Percentiles rank a stretch among this genome's conserved stretches.
phyloP scores from a whole-genome alignment of 1,139 yeast species.

The Petasospora rhodanensis region DNA sequence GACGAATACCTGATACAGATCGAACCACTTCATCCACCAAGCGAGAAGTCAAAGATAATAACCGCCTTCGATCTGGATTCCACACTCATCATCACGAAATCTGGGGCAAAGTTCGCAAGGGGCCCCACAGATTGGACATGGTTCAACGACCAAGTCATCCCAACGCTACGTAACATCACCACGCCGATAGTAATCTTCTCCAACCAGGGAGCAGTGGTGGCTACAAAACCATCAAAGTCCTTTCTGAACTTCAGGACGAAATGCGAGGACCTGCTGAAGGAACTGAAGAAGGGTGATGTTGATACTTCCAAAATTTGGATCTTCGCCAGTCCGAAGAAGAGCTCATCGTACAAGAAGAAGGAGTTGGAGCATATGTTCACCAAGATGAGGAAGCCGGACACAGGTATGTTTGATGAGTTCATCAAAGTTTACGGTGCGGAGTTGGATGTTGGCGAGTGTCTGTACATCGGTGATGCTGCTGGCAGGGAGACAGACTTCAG shows the following conservation, averaged over 20 bases:
- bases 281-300: conserved; percentile 21
- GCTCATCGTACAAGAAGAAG: conserved; percentile 32
- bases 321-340: conserved; percentile 59
- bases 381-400: conserved; percentile 64
- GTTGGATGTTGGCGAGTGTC: conserved; percentile 41
- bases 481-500: conserved; percentile 75
- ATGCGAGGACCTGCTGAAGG: conserved; percentile 35
- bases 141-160: conserved; percentile 36
- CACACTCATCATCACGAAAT: conserved; percentile 59
- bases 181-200: conserved; percentile 63
- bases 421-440: conserved; percentile 28
- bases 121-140: conserved; percentile 68
- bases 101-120: conserved; percentile 45
- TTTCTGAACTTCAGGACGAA: conserved; percentile 43
- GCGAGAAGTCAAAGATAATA: not conserved
- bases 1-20: conserved; percentile 19
- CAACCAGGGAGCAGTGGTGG: conserved; percentile 58
- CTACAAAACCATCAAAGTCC: conserved; percentile 45
- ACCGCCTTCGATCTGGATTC: conserved; percentile 71
- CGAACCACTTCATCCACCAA: conserved; percentile 10
- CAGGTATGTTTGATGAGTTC: conserved; percentile 65
- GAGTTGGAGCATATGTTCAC: conserved; percentile 28
- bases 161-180: conserved; percentile 27
- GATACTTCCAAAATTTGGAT: conserved; percentile 40
- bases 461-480: conserved; percentile 96